Base-by-base conservation (phyloP, 1,284 basidiomycete species). In the Tausonia pullulans region DNA sequence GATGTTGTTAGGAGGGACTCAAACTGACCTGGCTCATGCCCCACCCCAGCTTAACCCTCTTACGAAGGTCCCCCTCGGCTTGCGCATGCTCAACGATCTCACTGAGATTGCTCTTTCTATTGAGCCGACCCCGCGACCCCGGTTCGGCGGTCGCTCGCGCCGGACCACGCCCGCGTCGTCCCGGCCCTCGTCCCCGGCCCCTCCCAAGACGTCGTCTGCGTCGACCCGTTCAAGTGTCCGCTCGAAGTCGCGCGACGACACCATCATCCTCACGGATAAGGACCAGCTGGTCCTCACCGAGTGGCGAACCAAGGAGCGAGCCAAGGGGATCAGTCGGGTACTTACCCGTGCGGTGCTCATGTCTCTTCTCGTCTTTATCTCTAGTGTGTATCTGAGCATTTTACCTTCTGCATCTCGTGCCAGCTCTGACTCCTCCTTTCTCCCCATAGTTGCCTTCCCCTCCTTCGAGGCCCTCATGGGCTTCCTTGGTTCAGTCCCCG, bases 1-100 rank as follows among this genome's bases (percentile, higher is more conserved):
- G 27, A 27, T 27, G 27, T 27, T 27, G 27, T 27, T 27, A 1
- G 27, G 9, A 6, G 14, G 16, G 44, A 43, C 39, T 43, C 57
- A 44, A 43, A 11, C 57, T 58, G 16, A 58, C 44, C 16, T 43
- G 27, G 16, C 3, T 58, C 9, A 7, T 58, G 27, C 27, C 27
- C 27, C 27, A 27, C 27, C 27, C 27, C 27, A 27, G 5, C 13
- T 76, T 55, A 76, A 75, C 65, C 72, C 73, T 2, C 55, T 75
- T n/a, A 86, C 90, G 9, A 96, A 96, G 76, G 90, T 89, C 73
- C 88, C 90, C 5, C 78, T 97, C 43, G 84, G 85, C 27, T 85
- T 87, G 51, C 56, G 56, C 16, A 59, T 63, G 60, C 45, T 62
- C 40, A 56, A 62, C 44, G 61, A 62, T 39, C 45, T 62, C 27